Percentiles rank a stretch among this genome's conserved stretches.
Evolutionary conservation across 495 filamentous ascomycete species (phyloP).

Genomic region (Podospora pseudocomata): DNA sequence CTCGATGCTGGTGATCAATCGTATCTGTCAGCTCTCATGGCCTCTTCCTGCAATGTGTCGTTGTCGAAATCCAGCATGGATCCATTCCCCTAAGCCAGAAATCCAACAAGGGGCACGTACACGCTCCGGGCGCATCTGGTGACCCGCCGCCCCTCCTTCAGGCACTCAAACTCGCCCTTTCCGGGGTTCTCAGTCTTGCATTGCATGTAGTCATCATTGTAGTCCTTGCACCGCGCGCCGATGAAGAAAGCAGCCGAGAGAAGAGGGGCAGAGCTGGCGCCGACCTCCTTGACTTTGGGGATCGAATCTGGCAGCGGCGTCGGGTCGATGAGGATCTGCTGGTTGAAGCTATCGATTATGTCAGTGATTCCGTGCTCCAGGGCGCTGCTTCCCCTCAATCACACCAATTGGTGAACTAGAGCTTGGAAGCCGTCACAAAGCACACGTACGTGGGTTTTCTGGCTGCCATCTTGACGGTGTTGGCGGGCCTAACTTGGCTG

Average conservation of each 20-base stretch:
- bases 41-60: neutral
- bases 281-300: conserved; percentile 87
- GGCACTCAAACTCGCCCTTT: conserved; percentile 84
- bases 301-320: conserved; percentile 90
- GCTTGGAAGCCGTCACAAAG: neutral
- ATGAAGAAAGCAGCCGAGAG: conserved; percentile 95
- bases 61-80: neutral
- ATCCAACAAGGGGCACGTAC: conserved; percentile 53
- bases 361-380: conserved; percentile 25
- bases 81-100: neutral
- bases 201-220: conserved; percentile 99
- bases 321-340: conserved; percentile 87
- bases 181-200: conserved; percentile 92
- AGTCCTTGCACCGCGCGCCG: conserved; percentile 86
- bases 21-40: neutral
- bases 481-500: conserved; percentile 27
- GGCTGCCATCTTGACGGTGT: conserved; percentile 45
- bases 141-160: conserved; percentile 93
- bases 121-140: conserved; percentile 95
- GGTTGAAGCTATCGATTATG: conserved; percentile 70
- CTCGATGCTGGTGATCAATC: conserved; percentile 59
- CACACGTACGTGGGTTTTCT: conserved; percentile 48
- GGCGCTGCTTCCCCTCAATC: neutral
- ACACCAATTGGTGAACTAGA: conserved; percentile 24
- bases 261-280: conserved; percentile 84